These are phyloP conservation scores for Neurospora hispaniola DNA, from an alignment of 495 filamentous ascomycete genomes.

Conservation along the genomic window DNA sequence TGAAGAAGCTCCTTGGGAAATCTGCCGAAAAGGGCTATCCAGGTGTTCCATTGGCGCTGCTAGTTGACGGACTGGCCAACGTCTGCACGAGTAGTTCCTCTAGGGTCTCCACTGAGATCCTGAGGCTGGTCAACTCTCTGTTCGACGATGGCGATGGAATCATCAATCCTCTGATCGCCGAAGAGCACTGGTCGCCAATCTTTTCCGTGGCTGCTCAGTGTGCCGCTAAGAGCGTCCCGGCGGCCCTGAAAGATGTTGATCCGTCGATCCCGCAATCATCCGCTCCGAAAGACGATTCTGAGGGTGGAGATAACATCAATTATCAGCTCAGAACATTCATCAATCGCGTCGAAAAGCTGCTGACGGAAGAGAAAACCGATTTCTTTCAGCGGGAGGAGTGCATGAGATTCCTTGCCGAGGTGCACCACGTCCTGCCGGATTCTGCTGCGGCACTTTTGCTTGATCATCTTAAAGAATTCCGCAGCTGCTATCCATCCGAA, in stretches of 20 bases:
- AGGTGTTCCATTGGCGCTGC: conserved; percentile 41
- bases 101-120: conserved; percentile 41
- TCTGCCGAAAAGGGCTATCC: conserved; percentile 54
- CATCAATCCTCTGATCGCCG: conserved; percentile 34
- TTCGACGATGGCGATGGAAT: conserved; percentile 32
- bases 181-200: conserved; percentile 44
- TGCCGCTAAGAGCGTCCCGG: conserved; percentile 26
- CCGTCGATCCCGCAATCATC: neutral
- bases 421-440: conserved; percentile 47
- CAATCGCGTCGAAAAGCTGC: conserved; percentile 32
- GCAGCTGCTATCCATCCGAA: conserved; percentile 63
- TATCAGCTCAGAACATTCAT: conserved; percentile 26
- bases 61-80: conserved; percentile 48
- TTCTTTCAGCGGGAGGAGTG: conserved; percentile 51
- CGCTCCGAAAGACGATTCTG: conserved; percentile 12
- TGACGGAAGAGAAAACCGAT: conserved; percentile 24
- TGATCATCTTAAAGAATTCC: conserved; percentile 46
- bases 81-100: conserved; percentile 44
- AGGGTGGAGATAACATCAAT: conserved; percentile 26
- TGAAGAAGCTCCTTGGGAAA: conserved; percentile 54
- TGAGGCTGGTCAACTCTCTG: conserved; percentile 42
- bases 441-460: conserved; percentile 47
- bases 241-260: conserved; percentile 5
- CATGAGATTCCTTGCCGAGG: conserved; percentile 56
- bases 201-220: conserved; percentile 37